phyloP scores from a whole-genome alignment of 805 yeast genomes.

The Hanseniaspora singularis region DNA sequence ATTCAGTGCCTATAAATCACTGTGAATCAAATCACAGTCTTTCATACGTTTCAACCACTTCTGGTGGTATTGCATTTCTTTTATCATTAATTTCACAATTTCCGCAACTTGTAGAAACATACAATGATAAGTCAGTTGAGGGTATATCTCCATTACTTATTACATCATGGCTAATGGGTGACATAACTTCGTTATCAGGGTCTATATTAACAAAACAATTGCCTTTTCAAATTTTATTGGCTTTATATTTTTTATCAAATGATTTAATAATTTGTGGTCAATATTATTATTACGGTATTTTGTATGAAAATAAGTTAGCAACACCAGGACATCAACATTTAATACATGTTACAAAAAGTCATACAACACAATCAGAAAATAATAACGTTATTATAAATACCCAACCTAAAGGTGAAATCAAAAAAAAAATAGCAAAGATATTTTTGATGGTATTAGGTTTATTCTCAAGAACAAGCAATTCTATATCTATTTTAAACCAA shows the following conservation, averaged over 20 bases:
- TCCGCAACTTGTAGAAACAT: constrained; percentile 48
- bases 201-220: constrained; percentile 66
- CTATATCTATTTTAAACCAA: constrained; percentile 20
- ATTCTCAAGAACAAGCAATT: constrained; percentile 16
- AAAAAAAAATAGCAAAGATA: too few relatives aligned
- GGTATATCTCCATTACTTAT: constrained; percentile 46
- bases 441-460: constrained; percentile 1
- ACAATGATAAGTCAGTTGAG: constrained; percentile 45
- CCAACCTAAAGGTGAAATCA: too few relatives aligned
- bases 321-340: constrained; percentile 29
- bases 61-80: constrained; percentile 38
- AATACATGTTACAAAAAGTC: constrained; percentile 16
- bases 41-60: constrained; percentile 26
- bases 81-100: constrained; percentile 39
- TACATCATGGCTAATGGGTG: constrained; percentile 36
- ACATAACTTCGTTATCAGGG: constrained; percentile 46
- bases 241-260: constrained; percentile 59
- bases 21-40: constrained; percentile 18
- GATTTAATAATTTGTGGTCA: constrained; percentile 61
- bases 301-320: constrained; percentile 26
- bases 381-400: constrained; percentile 1
- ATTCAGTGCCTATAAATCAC: constrained; percentile 9
- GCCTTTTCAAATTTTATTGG: constrained; percentile 65
- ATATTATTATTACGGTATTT: constrained; percentile 50
- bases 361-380: neutral